A percentile compares a stretch with the other conserved stretches of the same genome.
Conservation (phyloP, 345 rosid genomes). For the Cardamine chenopodiifolia region DNA sequence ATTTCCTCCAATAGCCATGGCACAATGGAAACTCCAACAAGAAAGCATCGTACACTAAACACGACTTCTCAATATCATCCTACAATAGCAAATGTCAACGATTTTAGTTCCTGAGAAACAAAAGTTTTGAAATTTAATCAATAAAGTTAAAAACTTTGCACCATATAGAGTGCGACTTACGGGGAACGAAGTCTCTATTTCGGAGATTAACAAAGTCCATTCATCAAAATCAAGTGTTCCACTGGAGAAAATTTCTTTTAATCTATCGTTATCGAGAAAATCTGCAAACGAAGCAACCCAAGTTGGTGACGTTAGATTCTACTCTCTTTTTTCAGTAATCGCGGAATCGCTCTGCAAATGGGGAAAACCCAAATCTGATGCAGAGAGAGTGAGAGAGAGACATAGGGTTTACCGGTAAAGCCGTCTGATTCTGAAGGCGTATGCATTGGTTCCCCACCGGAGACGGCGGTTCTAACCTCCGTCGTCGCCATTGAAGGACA, state of each 20-base stretch:
- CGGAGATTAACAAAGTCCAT: slow-evolving; percentile 66
- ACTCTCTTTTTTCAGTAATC: slow-evolving; percentile 7
- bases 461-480: slow-evolving; percentile 36
- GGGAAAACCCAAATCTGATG: not conserved
- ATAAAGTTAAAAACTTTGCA: slow-evolving; percentile 1
- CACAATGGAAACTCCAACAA: slow-evolving; percentile 80
- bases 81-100: slow-evolving; percentile 41
- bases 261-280: slow-evolving; percentile 46
- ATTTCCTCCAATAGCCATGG: slow-evolving; percentile 87
- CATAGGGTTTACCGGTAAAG: slow-evolving; percentile 20
- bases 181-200: slow-evolving; percentile 50
- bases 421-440: not conserved
- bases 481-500: slow-evolving; percentile 8
- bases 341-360: not conserved
- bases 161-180: slow-evolving; percentile 42
- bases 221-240: slow-evolving; percentile 63
- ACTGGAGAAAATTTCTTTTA: slow-evolving; percentile 43
- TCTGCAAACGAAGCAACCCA: slow-evolving; percentile 37
- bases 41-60: slow-evolving; percentile 76
- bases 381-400: not conserved
- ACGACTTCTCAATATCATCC: slow-evolving; percentile 65
- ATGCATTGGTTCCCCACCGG: not conserved
- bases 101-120: slow-evolving; percentile 2
- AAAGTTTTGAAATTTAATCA: not conserved
- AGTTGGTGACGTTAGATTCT: slow-evolving; percentile 17